Evolutionary conservation across 345 rosid genomes (phyloP).

Genomic region (Dipteronia dyeriana): DNA sequence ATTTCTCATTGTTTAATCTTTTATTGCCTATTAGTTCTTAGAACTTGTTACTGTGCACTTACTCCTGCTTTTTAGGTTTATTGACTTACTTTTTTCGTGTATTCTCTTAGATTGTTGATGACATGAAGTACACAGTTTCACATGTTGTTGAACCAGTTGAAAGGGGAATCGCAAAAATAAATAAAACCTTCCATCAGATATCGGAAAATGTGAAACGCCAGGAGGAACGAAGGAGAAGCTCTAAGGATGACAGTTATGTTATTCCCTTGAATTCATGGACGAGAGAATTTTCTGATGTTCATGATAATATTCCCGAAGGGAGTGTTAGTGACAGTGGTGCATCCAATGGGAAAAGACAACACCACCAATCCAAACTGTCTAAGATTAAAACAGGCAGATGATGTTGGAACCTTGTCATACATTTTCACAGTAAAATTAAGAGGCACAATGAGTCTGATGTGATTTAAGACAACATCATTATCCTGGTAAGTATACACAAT

Average conservation of each 20-base stretch:
- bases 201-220: slow-evolving; percentile 86
- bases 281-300: slow-evolving; percentile 78
- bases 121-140: slow-evolving; percentile 97
- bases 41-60: background rate
- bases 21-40: background rate
- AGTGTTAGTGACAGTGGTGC: slow-evolving; percentile 91
- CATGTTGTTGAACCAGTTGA: slow-evolving; percentile 98
- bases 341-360: slow-evolving; percentile 53
- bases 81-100: slow-evolving; percentile 12
- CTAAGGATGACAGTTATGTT: slow-evolving; percentile 82
- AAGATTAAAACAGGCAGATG: slow-evolving; percentile 44
- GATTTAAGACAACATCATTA: background rate
- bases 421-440: background rate
- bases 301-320: slow-evolving; percentile 62
- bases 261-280: slow-evolving; percentile 82
- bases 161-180: slow-evolving; percentile 90
- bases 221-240: slow-evolving; percentile 65
- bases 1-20: background rate
- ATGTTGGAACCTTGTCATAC: background rate
- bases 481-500: slow-evolving; percentile 18
- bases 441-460: slow-evolving; percentile 10
- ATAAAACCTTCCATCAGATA: slow-evolving; percentile 76
- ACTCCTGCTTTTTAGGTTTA: slow-evolving; percentile 9
- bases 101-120: slow-evolving; percentile 76
- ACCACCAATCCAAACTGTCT: slow-evolving; percentile 44